Conservation (phyloP, 2,329 filamentous ascomycete genomes). For the Fonsecaea pedrosoi region DNA sequence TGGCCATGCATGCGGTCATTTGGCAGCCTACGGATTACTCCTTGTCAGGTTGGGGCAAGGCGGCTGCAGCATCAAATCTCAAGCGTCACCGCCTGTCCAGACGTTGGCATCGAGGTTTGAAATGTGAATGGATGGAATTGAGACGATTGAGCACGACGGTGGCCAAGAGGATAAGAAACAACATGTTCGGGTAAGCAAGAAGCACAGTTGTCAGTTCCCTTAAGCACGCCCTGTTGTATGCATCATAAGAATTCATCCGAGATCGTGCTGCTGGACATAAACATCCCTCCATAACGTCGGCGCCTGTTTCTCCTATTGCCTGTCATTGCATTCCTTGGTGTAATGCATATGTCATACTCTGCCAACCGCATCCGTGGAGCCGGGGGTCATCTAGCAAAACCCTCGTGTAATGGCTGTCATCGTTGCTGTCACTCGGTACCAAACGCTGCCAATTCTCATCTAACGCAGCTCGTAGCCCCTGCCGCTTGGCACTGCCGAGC, state of each 20-base stretch:
- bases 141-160: neutral
- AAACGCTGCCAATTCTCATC: constrained; percentile 6
- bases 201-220: constrained; percentile 33
- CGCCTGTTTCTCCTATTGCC: constrained; percentile 35
- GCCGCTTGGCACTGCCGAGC: constrained; percentile 12
- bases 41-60: neutral
- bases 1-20: neutral
- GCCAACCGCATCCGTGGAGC: constrained; percentile 13
- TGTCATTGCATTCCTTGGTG: constrained; percentile 28
- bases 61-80: constrained; percentile 14
- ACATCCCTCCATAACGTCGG: constrained; percentile 27
- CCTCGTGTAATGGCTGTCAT: constrained; percentile 13
- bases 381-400: neutral
- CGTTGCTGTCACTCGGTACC: constrained; percentile 2
- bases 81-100: neutral
- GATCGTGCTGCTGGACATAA: constrained; percentile 33
- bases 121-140: neutral
- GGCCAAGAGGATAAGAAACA: neutral
- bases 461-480: constrained; percentile 10
- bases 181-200: constrained; percentile 15
- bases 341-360: constrained; percentile 30
- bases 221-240: constrained; percentile 38
- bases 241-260: constrained; percentile 40
- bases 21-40: neutral
- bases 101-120: neutral